These are phyloP conservation scores for Periconia sp. DNA, from an alignment of 2,329 filamentous ascomycete species.

Conservation along the genomic window DNA sequence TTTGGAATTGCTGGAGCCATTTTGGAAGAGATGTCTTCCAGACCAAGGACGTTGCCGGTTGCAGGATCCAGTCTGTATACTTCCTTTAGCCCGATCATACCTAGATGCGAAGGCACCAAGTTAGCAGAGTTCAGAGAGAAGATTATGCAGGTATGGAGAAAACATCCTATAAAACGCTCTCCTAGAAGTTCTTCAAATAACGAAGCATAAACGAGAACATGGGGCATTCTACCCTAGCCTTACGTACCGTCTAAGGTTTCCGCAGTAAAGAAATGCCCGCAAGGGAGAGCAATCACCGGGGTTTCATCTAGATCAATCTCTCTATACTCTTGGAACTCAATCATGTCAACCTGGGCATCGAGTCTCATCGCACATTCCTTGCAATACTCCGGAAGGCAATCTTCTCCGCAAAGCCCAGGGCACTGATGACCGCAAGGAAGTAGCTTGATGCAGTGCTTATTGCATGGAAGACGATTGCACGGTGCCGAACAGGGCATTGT, in stretches of 20 bases:
- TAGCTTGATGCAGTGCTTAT: conserved; percentile 26
- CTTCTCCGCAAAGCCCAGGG: conserved; percentile 34
- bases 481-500: conserved; percentile 40
- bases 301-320: conserved; percentile 32
- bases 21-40: conserved; percentile 27
- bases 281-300: conserved; percentile 29
- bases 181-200: too few relatives aligned
- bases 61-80: too few relatives aligned
- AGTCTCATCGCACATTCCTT: conserved; percentile 22
- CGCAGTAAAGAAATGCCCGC: conserved; percentile 35
- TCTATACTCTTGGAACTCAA: conserved; percentile 23
- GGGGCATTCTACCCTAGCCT: too few relatives aligned
- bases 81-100: too few relatives aligned
- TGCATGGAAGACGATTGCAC: conserved; percentile 34
- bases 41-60: conserved; percentile 21
- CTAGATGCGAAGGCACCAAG: too few relatives aligned
- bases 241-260: conserved; percentile 35
- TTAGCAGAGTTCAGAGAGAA: too few relatives aligned
- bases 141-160: too few relatives aligned
- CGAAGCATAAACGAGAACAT: too few relatives aligned
- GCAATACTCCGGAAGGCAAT: conserved; percentile 24
- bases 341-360: conserved; percentile 25
- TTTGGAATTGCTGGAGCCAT: conserved; percentile 26
- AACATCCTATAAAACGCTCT: too few relatives aligned
- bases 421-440: conserved; percentile 36